phyloP scores from a whole-genome alignment of 2,329 filamentous ascomycete species.

The Cadophora sp. region DNA sequence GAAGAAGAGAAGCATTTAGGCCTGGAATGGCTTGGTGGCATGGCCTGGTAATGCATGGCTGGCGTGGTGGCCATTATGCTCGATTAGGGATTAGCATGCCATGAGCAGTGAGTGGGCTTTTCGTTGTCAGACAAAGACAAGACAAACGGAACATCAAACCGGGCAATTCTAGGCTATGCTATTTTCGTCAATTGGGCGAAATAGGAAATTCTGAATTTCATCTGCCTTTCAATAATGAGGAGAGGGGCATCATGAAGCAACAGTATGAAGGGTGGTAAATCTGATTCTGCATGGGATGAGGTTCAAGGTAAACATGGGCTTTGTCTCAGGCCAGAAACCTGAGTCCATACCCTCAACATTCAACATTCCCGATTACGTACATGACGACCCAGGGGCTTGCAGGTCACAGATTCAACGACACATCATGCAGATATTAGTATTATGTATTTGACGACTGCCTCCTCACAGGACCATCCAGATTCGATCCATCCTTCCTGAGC shows the following conservation, averaged over 20 bases:
- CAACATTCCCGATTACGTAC: slow-evolving; percentile 14
- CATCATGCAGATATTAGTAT: slow-evolving; percentile 18
- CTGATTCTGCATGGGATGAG: neutral
- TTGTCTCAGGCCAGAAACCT: slow-evolving; percentile 1
- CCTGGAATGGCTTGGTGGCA: neutral
- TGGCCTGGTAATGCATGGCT: slow-evolving; percentile 7
- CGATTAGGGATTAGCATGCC: slow-evolving; percentile 3
- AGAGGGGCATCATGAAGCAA: neutral
- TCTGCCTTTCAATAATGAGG: neutral
- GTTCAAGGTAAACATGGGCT: neutral
- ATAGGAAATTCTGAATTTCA: neutral
- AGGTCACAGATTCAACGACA: slow-evolving; percentile 8
- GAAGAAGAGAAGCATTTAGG: neutral
- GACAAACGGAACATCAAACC: neutral
- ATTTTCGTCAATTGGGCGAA: neutral
- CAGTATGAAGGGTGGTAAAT: neutral
- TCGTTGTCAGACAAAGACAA: slow-evolving; percentile 1
- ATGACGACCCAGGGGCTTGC: slow-evolving; percentile 8
- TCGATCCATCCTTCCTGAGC: slow-evolving; percentile 1
- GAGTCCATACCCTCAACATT: slow-evolving; percentile 7
- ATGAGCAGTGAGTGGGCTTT: neutral
- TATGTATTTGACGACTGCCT: slow-evolving; percentile 9
- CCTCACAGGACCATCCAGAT: slow-evolving; percentile 15
- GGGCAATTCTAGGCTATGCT: neutral
- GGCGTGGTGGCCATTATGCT: neutral